phyloP scores from a whole-genome alignment of 129 eudicot genomes.

The Flaveria trinervia region DNA sequence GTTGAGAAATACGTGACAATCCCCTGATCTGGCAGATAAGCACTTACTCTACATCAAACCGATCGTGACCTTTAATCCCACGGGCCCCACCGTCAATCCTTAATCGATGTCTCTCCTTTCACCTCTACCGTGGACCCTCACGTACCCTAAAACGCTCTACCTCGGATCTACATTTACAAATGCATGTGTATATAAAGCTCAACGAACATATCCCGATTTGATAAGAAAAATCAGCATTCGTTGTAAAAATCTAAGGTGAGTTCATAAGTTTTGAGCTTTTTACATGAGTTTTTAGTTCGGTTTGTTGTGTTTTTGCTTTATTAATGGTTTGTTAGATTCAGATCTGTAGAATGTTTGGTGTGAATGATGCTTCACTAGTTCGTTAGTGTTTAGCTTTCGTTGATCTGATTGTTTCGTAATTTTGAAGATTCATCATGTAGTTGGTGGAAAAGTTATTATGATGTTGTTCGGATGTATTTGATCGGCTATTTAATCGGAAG shows the following conservation, averaged over 20 bases:
- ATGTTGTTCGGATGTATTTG: slow-evolving; percentile 2
- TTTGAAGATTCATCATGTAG: slow-evolving; percentile 38
- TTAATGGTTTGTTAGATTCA: slow-evolving; percentile 36
- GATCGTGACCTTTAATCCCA: background rate
- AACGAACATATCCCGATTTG: slow-evolving; percentile 23
- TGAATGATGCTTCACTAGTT: slow-evolving; percentile 31
- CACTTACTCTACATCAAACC: background rate
- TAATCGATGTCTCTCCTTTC: slow-evolving; percentile 31
- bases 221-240: background rate
- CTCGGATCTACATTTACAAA: slow-evolving; percentile 27
- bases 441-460: slow-evolving; percentile 19
- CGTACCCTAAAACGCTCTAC: slow-evolving; percentile 12
- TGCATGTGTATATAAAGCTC: slow-evolving; percentile 37
- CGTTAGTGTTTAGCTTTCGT: slow-evolving; percentile 35
- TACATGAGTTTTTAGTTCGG: slow-evolving; percentile 8
- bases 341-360: slow-evolving; percentile 46
- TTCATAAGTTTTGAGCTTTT: background rate
- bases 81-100: background rate
- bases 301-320: background rate
- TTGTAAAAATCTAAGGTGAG: slow-evolving; percentile 8
- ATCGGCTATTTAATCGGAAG: slow-evolving; percentile 34
- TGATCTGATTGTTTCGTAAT: slow-evolving; percentile 37
- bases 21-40: slow-evolving; percentile 20
- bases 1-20: slow-evolving; percentile 1
- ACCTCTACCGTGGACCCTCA: slow-evolving; percentile 27